phyloP scores from a whole-genome alignment of 768 basidiomycete genomes.

The Suillus luteus region DNA sequence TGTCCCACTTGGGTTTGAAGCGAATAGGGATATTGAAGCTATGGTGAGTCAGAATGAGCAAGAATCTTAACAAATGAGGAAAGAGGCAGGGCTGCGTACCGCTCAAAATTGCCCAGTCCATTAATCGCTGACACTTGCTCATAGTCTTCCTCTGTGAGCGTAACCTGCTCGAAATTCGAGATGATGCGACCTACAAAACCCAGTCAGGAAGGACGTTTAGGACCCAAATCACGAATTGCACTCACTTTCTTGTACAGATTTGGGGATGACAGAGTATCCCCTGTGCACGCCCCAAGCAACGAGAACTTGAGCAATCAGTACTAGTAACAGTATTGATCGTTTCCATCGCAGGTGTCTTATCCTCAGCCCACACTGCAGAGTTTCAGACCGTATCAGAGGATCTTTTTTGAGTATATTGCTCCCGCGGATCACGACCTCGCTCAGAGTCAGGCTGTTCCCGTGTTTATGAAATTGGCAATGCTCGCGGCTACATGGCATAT shows the following conservation, averaged over 20 bases:
- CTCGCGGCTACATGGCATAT: not conserved
- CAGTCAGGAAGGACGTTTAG: too few relatives aligned
- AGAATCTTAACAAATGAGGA: not conserved
- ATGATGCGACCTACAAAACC: conserved; percentile 52
- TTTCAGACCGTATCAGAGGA: not conserved
- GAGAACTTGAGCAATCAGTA: conserved; percentile 82
- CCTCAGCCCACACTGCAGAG: not conserved
- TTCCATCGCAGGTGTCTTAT: not conserved
- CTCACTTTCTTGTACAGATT: conserved; percentile 65
- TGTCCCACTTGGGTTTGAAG: conserved; percentile 66
- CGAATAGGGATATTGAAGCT: conserved; percentile 62
- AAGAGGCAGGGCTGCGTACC: conserved; percentile 23
- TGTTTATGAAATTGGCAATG: not conserved
- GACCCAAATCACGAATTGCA: conserved; percentile 9
- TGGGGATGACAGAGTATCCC: conserved; percentile 86
- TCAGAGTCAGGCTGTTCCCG: not conserved
- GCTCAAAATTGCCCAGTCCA: conserved; percentile 39
- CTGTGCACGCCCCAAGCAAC: conserved; percentile 78
- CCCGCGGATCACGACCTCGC: not conserved
- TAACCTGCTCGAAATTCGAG: conserved; percentile 78
- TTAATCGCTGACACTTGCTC: conserved; percentile 48
- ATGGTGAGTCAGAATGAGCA: too few relatives aligned
- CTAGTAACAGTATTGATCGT: not conserved
- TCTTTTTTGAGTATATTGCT: not conserved
- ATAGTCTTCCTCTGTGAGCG: conserved; percentile 66